Percentiles rank a stretch among this genome's conserved stretches.
These are phyloP conservation scores for Raddia distichophylla DNA, from an alignment of 176 grass and related monocot species.

Conservation along the genomic window DNA sequence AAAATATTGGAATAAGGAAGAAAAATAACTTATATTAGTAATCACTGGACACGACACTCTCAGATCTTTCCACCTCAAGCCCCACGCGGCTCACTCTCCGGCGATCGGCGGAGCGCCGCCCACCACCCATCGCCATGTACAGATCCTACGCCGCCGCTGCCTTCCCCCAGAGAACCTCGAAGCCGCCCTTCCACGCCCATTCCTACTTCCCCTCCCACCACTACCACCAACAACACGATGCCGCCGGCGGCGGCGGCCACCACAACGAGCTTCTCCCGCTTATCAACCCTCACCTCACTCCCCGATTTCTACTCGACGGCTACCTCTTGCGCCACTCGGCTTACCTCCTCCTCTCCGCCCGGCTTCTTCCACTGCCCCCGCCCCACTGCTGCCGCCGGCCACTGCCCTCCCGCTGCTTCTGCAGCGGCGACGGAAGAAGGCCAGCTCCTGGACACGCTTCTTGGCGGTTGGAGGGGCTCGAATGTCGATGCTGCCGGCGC, in stretches of 20 bases:
- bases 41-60: too few relatives aligned
- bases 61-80: not conserved
- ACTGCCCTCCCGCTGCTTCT: not conserved
- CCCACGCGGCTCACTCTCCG: not conserved
- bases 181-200: slow-evolving; percentile 45
- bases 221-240: slow-evolving; percentile 36
- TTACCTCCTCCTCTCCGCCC: slow-evolving; percentile 44
- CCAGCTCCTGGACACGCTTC: not conserved
- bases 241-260: slow-evolving; percentile 6
- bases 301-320: slow-evolving; percentile 46
- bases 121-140: slow-evolving; percentile 48
- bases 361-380: slow-evolving; percentile 28
- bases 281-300: slow-evolving; percentile 13
- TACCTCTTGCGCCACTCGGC: slow-evolving; percentile 56
- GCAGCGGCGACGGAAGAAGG: not conserved
- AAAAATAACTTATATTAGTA: too few relatives aligned
- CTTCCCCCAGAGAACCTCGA: slow-evolving; percentile 46
- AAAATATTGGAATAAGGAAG: too few relatives aligned
- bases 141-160: slow-evolving; percentile 51
- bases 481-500: slow-evolving; percentile 26
- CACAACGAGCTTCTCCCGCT: slow-evolving; percentile 39
- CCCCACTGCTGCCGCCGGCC: slow-evolving; percentile 39
- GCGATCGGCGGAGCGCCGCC: not conserved
- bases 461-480: slow-evolving; percentile 12
- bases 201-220: slow-evolving; percentile 28